Evolutionary conservation across 1,139 yeast species (phyloP), one percentile per base, ranked within the genome.

Genomic region (Suhomyces yuchorum): DNA sequence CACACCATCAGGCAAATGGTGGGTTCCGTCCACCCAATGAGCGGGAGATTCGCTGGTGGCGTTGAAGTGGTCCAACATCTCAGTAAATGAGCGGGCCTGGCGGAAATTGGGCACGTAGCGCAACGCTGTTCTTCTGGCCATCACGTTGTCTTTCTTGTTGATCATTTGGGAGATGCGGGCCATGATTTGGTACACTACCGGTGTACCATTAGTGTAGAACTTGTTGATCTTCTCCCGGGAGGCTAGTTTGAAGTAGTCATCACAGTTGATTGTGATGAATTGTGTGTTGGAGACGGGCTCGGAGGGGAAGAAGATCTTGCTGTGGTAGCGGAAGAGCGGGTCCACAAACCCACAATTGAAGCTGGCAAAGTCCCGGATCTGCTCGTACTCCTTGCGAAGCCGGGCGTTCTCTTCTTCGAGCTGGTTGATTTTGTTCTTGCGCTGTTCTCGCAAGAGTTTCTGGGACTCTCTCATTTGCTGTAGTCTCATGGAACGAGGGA

Each of bases 401-500:
- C 19, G 17, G 6, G 33, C 36, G 28, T 49, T 49, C 14, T 49
- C 47, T 3, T 41, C 44, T 22, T 49, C 51, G 3, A 49, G 45
- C 4, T n/a, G 19, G 17, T 43, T 40, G 24, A 49, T 32, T 26
- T 28, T 40, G 23, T 43, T 41, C 39, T 43, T 46, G 8, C 51
- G 33, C 17, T 46, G 47, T 22, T 49, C 51, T 15, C 51, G 34
- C 12, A 49, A 33, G 22, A 37, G 28, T 33, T 49, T 49, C 34
- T 49, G 51, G 7, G 51, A 46, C 20, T 49, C 50, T 41, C 51
- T 40, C 51, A 49, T 49, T 23, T 46, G 51, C 22, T 46, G 42
- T 20, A 49, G 46, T 14, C 51, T 24, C 12, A 35, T 14, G 11
- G 48, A 41, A 8, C 51, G 40, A 19, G 44, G 30, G 1, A 43